phyloP scores from a whole-genome alignment of 2,329 filamentous ascomycete species.

The Elsinoe necatrix region DNA sequence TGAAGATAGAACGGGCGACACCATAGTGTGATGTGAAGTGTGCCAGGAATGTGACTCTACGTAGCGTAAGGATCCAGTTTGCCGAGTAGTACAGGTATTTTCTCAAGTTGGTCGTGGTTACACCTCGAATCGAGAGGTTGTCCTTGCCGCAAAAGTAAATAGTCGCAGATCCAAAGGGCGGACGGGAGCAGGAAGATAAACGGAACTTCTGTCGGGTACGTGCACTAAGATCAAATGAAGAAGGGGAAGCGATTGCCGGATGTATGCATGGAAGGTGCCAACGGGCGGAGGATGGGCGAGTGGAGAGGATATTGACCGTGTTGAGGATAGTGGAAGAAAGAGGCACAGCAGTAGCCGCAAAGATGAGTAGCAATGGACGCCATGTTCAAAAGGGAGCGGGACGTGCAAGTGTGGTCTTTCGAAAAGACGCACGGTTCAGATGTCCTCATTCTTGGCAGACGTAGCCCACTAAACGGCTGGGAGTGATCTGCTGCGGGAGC shows the following conservation, averaged over 20 bases:
- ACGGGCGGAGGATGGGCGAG: background rate
- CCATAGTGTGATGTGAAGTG: conserved; percentile 3
- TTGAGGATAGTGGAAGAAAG: background rate
- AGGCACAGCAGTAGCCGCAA: conserved; percentile 8
- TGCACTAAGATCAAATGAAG: conserved; percentile 7
- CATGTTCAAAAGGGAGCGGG: background rate
- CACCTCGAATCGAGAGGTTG: background rate
- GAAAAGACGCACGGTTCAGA: background rate
- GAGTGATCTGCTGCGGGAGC: background rate
- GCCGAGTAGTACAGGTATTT: background rate
- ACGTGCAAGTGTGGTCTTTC: background rate
- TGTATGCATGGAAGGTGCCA: conserved; percentile 5
- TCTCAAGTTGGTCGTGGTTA: background rate
- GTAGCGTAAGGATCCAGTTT: background rate
- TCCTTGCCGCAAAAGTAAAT: background rate
- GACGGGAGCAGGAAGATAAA: background rate
- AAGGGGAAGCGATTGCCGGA: conserved; percentile 1
- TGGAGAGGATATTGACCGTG: background rate
- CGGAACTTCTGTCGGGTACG: background rate
- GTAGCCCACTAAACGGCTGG: background rate
- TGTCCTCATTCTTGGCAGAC: background rate
- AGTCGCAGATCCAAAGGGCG: background rate
- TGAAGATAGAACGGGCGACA: conserved; percentile 9
- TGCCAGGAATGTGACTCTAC: conserved; percentile 5
- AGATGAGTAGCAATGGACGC: background rate